Evolutionary conservation across 345 rosid species (phyloP), one percentile per base, ranked within the genome.

Genomic region (Ceriops decandra): DNA sequence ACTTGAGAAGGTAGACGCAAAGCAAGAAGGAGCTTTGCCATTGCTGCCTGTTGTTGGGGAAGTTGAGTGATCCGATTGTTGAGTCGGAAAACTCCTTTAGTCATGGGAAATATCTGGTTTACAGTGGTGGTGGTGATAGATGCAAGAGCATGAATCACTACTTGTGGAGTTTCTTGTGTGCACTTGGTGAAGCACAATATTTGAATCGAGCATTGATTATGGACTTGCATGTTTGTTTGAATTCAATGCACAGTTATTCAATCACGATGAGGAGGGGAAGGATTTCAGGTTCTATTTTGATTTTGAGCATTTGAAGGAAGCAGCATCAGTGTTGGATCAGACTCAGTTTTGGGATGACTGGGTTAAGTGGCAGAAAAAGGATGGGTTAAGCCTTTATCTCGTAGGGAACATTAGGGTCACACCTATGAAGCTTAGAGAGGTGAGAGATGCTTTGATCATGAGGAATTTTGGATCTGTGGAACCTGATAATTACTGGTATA

Each of bases 61-160:
- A 64, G 49, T 69, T 1, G 68, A 95, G 88, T 64, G 98, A 88
- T 75, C 90, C 88, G 0, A 71, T 81, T 57, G 84, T 89, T 22
- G 92, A 88, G 66, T 91, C 95, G 1, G 95, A 95, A 68, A 82
- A 81, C 2, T 85, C 86, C 1, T 91, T 95, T 79, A 82, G 80
- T 15, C 76, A 5, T 16, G 89, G 90, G 0, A 91, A 79, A 81
- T 91, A 91, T 79, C 77, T 90, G 85, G 74, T 91, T 69, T 91
- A 95, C 63, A 72, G 33, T 21, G 97, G 91, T 22, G 93, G 97
- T 24, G 96, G 96, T 27, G 99, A 91, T 64, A 82, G 92, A 81
- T 95, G 96, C 77, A 90, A 95, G 87, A 90, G 86, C 78, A 91
- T 95, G 96, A 95, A 91, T 74, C 98, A 95, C 81, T 95, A 78